phyloP scores from a whole-genome alignment of 345 rosid genomes.

The Tarenaya hassleriana region DNA sequence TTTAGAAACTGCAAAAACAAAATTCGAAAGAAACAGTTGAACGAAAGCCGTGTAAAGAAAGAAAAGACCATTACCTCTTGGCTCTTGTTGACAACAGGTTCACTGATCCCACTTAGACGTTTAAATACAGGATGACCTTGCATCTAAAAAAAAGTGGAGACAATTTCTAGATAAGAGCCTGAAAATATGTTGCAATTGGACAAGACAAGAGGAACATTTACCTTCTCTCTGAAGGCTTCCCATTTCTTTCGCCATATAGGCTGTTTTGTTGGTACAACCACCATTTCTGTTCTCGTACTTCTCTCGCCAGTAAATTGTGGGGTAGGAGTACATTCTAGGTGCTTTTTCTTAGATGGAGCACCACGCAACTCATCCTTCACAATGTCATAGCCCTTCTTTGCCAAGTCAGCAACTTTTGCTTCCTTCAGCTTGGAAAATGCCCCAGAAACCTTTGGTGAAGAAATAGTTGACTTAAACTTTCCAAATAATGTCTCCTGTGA shows the following conservation, averaged over 20 bases:
- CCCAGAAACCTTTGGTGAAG: slow-evolving; percentile 56
- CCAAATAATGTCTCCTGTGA: slow-evolving; percentile 54
- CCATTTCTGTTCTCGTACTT: slow-evolving; percentile 78
- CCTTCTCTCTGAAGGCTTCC: slow-evolving; percentile 66
- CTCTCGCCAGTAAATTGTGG: slow-evolving; percentile 58
- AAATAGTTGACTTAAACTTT: slow-evolving; percentile 53
- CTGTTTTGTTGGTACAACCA: slow-evolving; percentile 50
- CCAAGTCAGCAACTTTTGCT: slow-evolving; percentile 61
- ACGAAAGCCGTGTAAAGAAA: neutral
- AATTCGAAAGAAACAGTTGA: slow-evolving; percentile 1
- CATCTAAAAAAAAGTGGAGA: slow-evolving; percentile 39
- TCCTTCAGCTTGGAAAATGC: slow-evolving; percentile 64
- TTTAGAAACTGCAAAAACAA: slow-evolving; percentile 5
- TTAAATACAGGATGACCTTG: slow-evolving; percentile 64
- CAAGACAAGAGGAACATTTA: slow-evolving; percentile 18
- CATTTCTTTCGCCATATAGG: slow-evolving; percentile 72
- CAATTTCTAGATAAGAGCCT: slow-evolving; percentile 12
- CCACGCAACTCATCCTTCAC: slow-evolving; percentile 82
- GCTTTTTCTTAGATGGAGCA: slow-evolving; percentile 60
- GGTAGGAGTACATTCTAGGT: slow-evolving; percentile 68
- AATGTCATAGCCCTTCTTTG: slow-evolving; percentile 82
- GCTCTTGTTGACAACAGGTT: slow-evolving; percentile 80
- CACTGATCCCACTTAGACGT: slow-evolving; percentile 59
- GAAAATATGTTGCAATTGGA: slow-evolving; percentile 7
- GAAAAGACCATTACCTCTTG: slow-evolving; percentile 58